A percentile compares a stretch with the other conserved stretches of the same genome.
Evolutionary conservation across 805 yeast species (phyloP).

Genomic region (Saturnispora besseyi): DNA sequence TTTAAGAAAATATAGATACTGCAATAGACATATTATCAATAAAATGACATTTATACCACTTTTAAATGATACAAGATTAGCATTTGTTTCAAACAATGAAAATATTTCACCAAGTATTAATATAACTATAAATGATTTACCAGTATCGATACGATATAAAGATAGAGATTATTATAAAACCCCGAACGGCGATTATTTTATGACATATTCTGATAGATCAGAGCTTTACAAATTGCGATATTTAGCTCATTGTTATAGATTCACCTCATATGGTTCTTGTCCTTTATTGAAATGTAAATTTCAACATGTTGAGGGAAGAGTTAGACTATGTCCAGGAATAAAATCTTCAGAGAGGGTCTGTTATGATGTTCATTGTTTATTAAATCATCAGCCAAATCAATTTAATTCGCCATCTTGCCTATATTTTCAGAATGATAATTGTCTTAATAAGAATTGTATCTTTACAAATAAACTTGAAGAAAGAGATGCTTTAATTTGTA

Average conservation of each 20-base stretch:
- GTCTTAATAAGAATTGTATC: slow-evolving; percentile 41
- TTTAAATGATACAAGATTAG: slow-evolving; percentile 32
- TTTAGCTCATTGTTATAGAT: not conserved
- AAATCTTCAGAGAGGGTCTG: slow-evolving; percentile 38
- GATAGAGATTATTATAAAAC: slow-evolving; percentile 17
- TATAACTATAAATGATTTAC: slow-evolving; percentile 16
- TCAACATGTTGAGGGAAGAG: slow-evolving; percentile 26
- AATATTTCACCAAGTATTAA: slow-evolving; percentile 4
- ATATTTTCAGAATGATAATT: slow-evolving; percentile 38
- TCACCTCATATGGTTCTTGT: not conserved
- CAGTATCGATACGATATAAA: slow-evolving; percentile 12
- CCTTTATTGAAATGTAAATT: not conserved
- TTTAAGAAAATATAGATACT: slow-evolving; percentile 28
- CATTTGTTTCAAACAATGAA: slow-evolving; percentile 27
- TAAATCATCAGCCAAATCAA: slow-evolving; percentile 50
- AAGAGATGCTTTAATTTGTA: slow-evolving; percentile 37
- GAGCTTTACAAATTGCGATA: not conserved
- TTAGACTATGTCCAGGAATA: slow-evolving; percentile 45
- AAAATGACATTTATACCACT: slow-evolving; percentile 37
- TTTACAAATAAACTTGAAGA: slow-evolving; percentile 41
- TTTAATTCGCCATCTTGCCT: slow-evolving; percentile 54
- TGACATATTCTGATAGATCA: not conserved
- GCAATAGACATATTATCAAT: slow-evolving; percentile 37
- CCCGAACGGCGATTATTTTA: slow-evolving; percentile 19
- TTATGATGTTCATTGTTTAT: slow-evolving; percentile 36